Conservation (phyloP, 2,329 filamentous ascomycete species). For the Alternaria alternata region DNA sequence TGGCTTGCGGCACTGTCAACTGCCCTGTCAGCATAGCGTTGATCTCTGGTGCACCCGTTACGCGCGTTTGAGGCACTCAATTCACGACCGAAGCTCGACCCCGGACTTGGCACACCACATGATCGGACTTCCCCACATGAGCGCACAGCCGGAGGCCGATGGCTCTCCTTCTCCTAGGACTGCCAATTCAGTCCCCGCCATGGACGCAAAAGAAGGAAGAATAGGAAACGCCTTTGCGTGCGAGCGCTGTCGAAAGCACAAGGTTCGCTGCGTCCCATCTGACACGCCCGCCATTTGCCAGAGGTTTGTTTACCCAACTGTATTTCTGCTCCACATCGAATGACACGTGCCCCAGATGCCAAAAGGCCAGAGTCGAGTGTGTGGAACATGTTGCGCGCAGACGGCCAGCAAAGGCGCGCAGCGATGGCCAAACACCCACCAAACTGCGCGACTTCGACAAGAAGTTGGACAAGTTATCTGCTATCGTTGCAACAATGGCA, state of each 20-base stretch:
- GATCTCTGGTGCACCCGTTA: slow-evolving; percentile 17
- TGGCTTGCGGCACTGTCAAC: slow-evolving; percentile 16
- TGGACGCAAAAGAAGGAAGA: slow-evolving; percentile 48
- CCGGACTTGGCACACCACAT: slow-evolving; percentile 40
- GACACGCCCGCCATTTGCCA: slow-evolving; percentile 44
- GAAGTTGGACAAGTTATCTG: slow-evolving; percentile 45
- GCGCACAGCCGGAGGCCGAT: slow-evolving; percentile 35
- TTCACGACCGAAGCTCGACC: slow-evolving; percentile 28
- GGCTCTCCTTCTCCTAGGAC: slow-evolving; percentile 36
- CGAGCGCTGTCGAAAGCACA: slow-evolving; percentile 49
- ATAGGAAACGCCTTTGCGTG: slow-evolving; percentile 50
- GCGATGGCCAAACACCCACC: slow-evolving; percentile 36
- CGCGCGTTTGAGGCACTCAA: slow-evolving; percentile 14
- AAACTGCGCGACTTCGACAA: slow-evolving; percentile 46
- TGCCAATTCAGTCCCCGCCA: slow-evolving; percentile 38
- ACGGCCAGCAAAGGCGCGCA: slow-evolving; percentile 45
- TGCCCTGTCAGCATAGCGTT: slow-evolving; percentile 19
- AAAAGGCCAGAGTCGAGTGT: slow-evolving; percentile 48
- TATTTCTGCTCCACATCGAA: slow-evolving; percentile 23
- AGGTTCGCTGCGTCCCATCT: slow-evolving; percentile 48
- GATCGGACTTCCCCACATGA: slow-evolving; percentile 49
- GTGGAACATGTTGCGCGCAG: slow-evolving; percentile 49
- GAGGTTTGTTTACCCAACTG: slow-evolving; percentile 36
- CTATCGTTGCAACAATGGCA: slow-evolving; percentile 42
- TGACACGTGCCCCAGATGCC: slow-evolving; percentile 49